Evolutionary conservation across 331 rosid genomes (phyloP).

Genomic region (Phaseolus coccineus): DNA sequence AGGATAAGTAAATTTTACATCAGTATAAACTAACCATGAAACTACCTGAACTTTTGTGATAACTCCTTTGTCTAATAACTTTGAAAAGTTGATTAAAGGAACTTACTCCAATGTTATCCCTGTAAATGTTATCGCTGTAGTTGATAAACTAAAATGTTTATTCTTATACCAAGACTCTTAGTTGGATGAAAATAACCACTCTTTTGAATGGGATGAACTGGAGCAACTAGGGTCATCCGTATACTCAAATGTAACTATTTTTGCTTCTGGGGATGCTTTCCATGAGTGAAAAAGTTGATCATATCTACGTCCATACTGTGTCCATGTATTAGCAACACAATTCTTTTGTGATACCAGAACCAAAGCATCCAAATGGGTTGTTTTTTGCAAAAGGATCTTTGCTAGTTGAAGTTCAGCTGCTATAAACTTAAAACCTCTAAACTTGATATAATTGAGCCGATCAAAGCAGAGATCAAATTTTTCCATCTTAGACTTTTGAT

Average conservation of each 20-base stretch:
- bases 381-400: conserved; percentile 22
- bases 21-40: neutral
- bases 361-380: conserved; percentile 20
- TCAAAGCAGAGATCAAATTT: neutral
- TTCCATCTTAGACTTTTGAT: conserved; percentile 25
- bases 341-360: conserved; percentile 6
- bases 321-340: neutral
- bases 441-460: conserved; percentile 15
- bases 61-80: neutral
- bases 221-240: neutral
- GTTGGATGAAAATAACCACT: neutral
- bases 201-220: neutral
- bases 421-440: conserved; percentile 36
- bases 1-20: neutral
- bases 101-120: neutral
- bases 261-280: neutral
- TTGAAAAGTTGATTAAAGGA: neutral
- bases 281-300: neutral
- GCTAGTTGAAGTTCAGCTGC: conserved; percentile 22
- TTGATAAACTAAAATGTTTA: no score
- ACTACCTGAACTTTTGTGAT: neutral
- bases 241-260: neutral
- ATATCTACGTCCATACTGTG: neutral
- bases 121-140: no score
- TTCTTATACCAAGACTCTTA: neutral